Evolutionary conservation across 163 green algal species (phyloP).

Genomic region (Chlamydomonas reinhardtii): DNA sequence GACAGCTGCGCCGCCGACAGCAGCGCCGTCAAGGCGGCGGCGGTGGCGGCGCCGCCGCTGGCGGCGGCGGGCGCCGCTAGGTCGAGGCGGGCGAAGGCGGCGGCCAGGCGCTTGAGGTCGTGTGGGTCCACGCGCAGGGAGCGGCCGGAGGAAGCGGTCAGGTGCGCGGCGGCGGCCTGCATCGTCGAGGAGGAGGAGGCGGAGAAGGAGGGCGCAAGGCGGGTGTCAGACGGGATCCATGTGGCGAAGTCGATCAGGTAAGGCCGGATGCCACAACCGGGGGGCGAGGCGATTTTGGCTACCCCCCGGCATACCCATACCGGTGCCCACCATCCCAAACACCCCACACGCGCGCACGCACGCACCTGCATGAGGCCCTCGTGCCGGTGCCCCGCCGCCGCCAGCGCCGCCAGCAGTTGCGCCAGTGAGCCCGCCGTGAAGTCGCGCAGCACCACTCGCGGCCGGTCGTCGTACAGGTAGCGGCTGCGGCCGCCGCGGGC

Average conservation of each 20-base stretch:
- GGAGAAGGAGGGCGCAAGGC: too few relatives aligned
- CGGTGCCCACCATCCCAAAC: background rate
- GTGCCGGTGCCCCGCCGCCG: background rate
- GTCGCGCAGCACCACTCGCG: constrained; percentile 35
- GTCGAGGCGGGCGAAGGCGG: background rate
- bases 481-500: constrained; percentile 14
- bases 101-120: background rate
- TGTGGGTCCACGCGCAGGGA: background rate
- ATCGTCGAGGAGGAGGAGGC: too few relatives aligned
- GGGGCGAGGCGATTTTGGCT: too few relatives aligned
- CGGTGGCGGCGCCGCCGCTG: background rate
- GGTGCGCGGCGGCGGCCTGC: constrained; percentile 13
- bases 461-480: constrained; percentile 43
- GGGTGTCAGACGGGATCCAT: too few relatives aligned
- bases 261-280: too few relatives aligned
- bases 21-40: background rate
- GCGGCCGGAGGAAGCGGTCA: constrained; percentile 24
- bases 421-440: constrained; percentile 30
- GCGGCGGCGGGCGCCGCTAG: background rate
- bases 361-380: constrained; percentile 25
- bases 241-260: too few relatives aligned
- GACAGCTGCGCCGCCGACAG: background rate
- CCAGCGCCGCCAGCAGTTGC: constrained; percentile 24
- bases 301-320: too few relatives aligned
- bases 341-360: background rate